Percentiles rank a stretch among this genome's conserved stretches.
Conservation (phyloP, 2,329 filamentous ascomycete species). For the Colletotrichum australisinense region DNA sequence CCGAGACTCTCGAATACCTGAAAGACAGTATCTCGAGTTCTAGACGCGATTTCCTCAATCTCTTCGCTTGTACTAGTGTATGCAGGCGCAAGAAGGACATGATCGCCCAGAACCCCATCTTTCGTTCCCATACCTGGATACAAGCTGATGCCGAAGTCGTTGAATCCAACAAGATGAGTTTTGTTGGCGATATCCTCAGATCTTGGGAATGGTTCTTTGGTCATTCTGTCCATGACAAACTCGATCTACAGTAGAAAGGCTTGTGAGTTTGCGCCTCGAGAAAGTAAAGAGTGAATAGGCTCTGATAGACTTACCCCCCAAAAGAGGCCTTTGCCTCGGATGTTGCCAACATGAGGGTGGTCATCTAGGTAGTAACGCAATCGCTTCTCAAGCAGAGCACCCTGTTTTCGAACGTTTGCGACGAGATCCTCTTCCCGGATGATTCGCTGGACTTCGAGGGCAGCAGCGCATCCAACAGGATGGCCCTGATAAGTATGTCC, state of each 20-base stretch:
- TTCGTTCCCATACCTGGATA: conserved; percentile 44
- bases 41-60: conserved; percentile 37
- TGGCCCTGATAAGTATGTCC: conserved; percentile 74
- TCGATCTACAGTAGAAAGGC: conserved; percentile 35
- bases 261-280: no score
- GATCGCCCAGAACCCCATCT: conserved; percentile 40
- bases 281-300: neutral
- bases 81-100: conserved; percentile 38
- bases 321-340: conserved; percentile 45
- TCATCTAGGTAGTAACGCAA: conserved; percentile 39
- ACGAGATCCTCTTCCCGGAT: conserved; percentile 68
- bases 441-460: conserved; percentile 71
- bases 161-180: conserved; percentile 51
- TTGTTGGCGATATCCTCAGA: conserved; percentile 38
- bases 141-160: conserved; percentile 60
- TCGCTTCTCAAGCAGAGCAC: conserved; percentile 42
- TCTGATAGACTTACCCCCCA: conserved; percentile 39
- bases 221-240: conserved; percentile 42
- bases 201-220: conserved; percentile 46
- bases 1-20: conserved; percentile 20
- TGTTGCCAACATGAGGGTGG: conserved; percentile 43
- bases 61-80: conserved; percentile 27
- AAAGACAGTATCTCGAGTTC: conserved; percentile 31
- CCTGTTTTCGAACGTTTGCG: conserved; percentile 67
- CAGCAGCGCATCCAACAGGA: conserved; percentile 69